A percentile compares a stretch with the other conserved stretches of the same genome.
Conservation (phyloP, 495 filamentous ascomycete genomes). For the Bombardia bombarda region DNA sequence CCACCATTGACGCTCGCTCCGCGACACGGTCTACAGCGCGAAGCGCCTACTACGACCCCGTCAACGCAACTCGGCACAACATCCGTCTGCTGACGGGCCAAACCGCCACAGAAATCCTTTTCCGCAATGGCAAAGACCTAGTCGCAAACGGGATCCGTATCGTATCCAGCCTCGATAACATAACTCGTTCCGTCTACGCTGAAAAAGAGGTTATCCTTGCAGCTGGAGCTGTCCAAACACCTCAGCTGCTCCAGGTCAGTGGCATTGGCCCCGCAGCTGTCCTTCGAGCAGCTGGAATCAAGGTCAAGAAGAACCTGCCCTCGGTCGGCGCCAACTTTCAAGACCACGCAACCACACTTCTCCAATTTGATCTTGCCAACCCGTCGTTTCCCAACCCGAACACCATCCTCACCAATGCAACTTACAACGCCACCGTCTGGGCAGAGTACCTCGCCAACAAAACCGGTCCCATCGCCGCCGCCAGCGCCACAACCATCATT, state of each 20-base stretch:
- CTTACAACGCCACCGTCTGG: conserved; percentile 18
- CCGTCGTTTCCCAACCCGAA: conserved; percentile 21
- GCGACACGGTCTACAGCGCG: conserved; percentile 17
- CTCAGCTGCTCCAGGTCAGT: conserved; percentile 44
- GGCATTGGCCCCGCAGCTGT: conserved; percentile 41
- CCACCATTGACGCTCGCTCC: conserved; percentile 13
- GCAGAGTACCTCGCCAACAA: conserved; percentile 17
- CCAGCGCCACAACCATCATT: conserved; percentile 7
- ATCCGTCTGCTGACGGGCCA: conserved; percentile 16
- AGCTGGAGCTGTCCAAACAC: conserved; percentile 45
- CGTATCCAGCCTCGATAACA: conserved; percentile 9
- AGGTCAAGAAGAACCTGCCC: conserved; percentile 37
- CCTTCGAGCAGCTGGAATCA: conserved; percentile 33
- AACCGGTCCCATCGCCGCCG: conserved; percentile 17
- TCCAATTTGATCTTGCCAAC: conserved; percentile 15
- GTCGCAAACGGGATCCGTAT: conserved; percentile 13
- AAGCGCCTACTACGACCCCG: conserved; percentile 21
- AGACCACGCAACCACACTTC: conserved; percentile 31
- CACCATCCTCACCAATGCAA: conserved; percentile 16
- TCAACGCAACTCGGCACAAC: conserved; percentile 12
- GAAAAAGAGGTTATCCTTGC: conserved; percentile 42
- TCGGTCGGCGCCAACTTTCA: conserved; percentile 47
- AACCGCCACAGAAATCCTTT: conserved; percentile 16
- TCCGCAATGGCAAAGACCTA: conserved; percentile 6
- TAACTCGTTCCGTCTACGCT: conserved; percentile 10